phyloP scores from a whole-genome alignment of 2,329 filamentous ascomycete species.

The Raffaelea arxii region DNA sequence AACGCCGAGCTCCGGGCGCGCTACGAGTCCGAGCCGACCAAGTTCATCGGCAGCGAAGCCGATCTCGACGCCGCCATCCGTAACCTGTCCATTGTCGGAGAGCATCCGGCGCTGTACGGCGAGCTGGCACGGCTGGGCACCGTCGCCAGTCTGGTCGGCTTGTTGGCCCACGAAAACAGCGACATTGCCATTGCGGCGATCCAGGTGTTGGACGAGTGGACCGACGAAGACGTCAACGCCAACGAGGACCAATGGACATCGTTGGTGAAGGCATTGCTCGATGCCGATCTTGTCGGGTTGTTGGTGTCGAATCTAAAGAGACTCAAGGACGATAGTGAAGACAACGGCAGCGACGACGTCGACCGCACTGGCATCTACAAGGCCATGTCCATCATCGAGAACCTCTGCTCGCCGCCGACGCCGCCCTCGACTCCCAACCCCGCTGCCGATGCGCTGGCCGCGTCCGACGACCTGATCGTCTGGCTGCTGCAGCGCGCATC shows the following conservation, averaged over 20 bases:
- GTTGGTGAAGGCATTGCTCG: constrained; percentile 57
- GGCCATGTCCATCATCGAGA: constrained; percentile 74
- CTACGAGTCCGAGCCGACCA: constrained; percentile 68
- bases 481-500: constrained; percentile 74
- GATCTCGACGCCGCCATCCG: constrained; percentile 87
- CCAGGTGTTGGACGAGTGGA: constrained; percentile 82
- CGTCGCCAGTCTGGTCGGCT: constrained; percentile 61
- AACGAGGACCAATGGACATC: constrained; percentile 71
- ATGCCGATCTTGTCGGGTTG: constrained; percentile 63
- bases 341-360: constrained; percentile 56
- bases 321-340: constrained; percentile 62
- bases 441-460: constrained; percentile 62
- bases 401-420: constrained; percentile 72
- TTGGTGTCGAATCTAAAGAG: constrained; percentile 69
- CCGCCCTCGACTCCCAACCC: constrained; percentile 41
- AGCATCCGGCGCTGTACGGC: constrained; percentile 73
- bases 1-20: constrained; percentile 85
- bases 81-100: constrained; percentile 71
- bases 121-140: constrained; percentile 72
- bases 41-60: constrained; percentile 78
- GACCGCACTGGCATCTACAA: constrained; percentile 85
- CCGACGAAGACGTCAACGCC: constrained; percentile 83
- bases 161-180: constrained; percentile 91
- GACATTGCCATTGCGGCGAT: constrained; percentile 90
- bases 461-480: constrained; percentile 52